These are phyloP conservation scores for Cryptococcus wingfieldii DNA, from an alignment of 1,284 basidiomycete genomes.

Conservation along the genomic window DNA sequence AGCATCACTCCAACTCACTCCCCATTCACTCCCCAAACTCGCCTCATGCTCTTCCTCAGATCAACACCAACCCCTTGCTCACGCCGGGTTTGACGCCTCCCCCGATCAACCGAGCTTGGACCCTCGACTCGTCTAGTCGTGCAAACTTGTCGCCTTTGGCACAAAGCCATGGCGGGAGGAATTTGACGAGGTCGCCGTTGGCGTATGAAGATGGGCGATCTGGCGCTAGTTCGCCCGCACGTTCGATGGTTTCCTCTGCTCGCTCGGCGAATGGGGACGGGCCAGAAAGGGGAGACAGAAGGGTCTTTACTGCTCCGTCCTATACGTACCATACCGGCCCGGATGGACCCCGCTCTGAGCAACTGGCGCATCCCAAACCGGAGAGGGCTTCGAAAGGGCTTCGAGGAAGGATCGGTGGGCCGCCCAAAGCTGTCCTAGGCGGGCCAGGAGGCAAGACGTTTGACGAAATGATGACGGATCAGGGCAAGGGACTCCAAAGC, in stretches of 20 bases:
- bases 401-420: constrained; percentile 21
- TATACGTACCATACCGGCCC: too few species aligned
- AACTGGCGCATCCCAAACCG: neutral
- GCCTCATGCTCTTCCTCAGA: neutral
- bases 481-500: neutral
- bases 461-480: constrained; percentile 27
- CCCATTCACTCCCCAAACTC: neutral
- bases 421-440: constrained; percentile 40
- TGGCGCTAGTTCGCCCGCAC: neutral
- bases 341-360: too few species aligned
- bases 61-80: neutral
- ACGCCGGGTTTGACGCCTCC: constrained; percentile 2
- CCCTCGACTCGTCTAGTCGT: constrained; percentile 1
- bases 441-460: constrained; percentile 40
- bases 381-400: constrained; percentile 7
- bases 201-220: neutral
- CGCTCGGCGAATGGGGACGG: neutral
- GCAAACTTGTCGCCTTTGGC: neutral
- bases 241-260: neutral
- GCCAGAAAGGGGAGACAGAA: neutral
- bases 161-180: neutral
- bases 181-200: neutral
- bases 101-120: constrained; percentile 8
- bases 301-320: neutral
- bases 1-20: neutral